phyloP scores from a whole-genome alignment of 2,329 filamentous ascomycete species.

The Aurifilum marmelostoma region DNA sequence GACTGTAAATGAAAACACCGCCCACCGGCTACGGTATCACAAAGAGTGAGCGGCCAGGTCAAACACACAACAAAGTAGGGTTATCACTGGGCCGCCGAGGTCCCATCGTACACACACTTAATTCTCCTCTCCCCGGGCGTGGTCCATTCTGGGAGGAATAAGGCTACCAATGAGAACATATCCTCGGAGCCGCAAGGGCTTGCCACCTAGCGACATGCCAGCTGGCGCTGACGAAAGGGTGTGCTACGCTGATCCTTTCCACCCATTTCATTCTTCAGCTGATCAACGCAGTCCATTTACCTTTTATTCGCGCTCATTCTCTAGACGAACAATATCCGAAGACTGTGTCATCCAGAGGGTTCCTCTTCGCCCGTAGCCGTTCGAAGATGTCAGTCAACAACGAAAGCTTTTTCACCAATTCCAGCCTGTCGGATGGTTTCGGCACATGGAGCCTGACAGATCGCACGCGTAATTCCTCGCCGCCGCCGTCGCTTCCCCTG shows the following conservation, averaged over 20 bases:
- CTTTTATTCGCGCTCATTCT: no score
- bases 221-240: neutral
- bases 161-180: neutral
- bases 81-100: neutral
- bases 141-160: neutral
- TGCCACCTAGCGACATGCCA: neutral
- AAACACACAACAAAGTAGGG: neutral
- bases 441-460: neutral
- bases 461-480: neutral
- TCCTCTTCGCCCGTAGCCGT: no score
- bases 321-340: no score
- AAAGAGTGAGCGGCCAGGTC: neutral
- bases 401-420: neutral
- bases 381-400: neutral
- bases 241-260: neutral
- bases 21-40: neutral
- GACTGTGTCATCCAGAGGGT: no score
- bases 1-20: neutral
- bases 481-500: neutral
- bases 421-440: neutral
- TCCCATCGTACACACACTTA: neutral
- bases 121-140: neutral
- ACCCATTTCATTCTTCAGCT: neutral
- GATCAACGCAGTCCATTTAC: neutral
- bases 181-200: neutral